These are phyloP conservation scores for Abelmoschus esculentus DNA, from an alignment of 345 rosid genomes.

Conservation along the genomic window DNA sequence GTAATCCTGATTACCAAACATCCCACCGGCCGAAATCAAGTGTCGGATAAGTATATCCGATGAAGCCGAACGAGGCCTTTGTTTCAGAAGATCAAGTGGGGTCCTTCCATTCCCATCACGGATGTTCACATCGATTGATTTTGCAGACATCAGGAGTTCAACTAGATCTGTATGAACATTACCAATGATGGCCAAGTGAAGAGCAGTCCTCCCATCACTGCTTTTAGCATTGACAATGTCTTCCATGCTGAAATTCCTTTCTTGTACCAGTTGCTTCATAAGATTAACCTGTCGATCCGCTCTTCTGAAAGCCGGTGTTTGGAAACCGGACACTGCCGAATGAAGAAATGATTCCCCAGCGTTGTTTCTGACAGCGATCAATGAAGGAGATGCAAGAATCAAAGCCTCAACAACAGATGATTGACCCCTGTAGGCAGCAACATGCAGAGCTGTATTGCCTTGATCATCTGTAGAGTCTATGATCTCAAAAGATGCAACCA, in stretches of 20 bases:
- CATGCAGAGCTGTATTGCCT: slow-evolving; percentile 75
- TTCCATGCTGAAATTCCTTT: slow-evolving; percentile 24
- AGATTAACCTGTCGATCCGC: slow-evolving; percentile 67
- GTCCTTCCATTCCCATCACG: slow-evolving; percentile 63
- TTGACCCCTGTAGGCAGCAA: slow-evolving; percentile 72
- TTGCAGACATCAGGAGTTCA: slow-evolving; percentile 62
- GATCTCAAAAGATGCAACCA: slow-evolving; percentile 42
- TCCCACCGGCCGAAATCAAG: slow-evolving; percentile 73
- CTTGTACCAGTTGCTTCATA: slow-evolving; percentile 45
- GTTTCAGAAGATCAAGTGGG: slow-evolving; percentile 73
- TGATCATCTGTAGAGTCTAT: slow-evolving; percentile 40
- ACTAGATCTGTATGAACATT: slow-evolving; percentile 56
- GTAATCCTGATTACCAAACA: slow-evolving; percentile 44
- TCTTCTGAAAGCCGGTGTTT: slow-evolving; percentile 61
- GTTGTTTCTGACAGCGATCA: slow-evolving; percentile 43
- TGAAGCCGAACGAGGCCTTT: slow-evolving; percentile 50
- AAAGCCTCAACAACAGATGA: slow-evolving; percentile 50
- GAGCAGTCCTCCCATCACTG: slow-evolving; percentile 68
- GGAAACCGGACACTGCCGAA: slow-evolving; percentile 68
- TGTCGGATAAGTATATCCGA: slow-evolving; percentile 59
- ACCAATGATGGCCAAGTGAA: slow-evolving; percentile 69
- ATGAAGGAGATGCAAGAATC: slow-evolving; percentile 40
- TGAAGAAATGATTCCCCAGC: slow-evolving; percentile 82
- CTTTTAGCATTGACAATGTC: slow-evolving; percentile 50
- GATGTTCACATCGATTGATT: slow-evolving; percentile 52